phyloP scores from a whole-genome alignment of 2,329 filamentous ascomycete genomes.

The Fusarium foetens region DNA sequence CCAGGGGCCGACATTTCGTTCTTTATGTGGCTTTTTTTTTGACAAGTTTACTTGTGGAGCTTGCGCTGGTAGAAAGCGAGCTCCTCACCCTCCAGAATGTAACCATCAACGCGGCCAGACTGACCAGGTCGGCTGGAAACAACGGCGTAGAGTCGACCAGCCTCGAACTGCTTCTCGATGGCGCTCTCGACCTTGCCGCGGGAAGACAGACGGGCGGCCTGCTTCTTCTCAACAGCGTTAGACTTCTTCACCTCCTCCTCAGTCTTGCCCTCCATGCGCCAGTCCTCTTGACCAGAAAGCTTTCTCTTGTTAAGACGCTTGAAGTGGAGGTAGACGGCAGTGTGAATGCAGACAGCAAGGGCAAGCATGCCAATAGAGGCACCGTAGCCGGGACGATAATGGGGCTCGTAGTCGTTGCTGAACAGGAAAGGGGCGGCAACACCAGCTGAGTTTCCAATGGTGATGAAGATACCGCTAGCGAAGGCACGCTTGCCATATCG shows the following conservation, averaged over 20 bases:
- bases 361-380: conserved; percentile 61
- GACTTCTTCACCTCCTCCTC: conserved; percentile 87
- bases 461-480: conserved; percentile 69
- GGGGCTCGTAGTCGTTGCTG: conserved; percentile 54
- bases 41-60: conserved; percentile 87
- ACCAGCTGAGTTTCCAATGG: conserved; percentile 69
- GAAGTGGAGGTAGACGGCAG: conserved; percentile 46
- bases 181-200: conserved; percentile 91
- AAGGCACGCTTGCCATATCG: conserved; percentile 73
- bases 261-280: conserved; percentile 64
- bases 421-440: conserved; percentile 71
- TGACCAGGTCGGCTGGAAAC: conserved; percentile 94
- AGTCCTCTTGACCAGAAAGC: conserved; percentile 51
- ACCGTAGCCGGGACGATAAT: conserved; percentile 61
- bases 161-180: conserved; percentile 99
- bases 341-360: conserved; percentile 46
- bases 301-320: conserved; percentile 50
- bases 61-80: conserved; percentile 99
- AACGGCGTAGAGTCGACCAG: conserved; percentile 95
- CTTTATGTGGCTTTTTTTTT: conserved; percentile 34
- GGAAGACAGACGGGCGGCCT: conserved; percentile 83
- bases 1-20: conserved; percentile 44
- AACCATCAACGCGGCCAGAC: conserved; percentile 95
- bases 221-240: conserved; percentile 96
- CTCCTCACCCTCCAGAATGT: conserved; percentile 99